Base-by-base conservation (phyloP, 768 basidiomycete species). In the Rhizopogon sp. region DNA sequence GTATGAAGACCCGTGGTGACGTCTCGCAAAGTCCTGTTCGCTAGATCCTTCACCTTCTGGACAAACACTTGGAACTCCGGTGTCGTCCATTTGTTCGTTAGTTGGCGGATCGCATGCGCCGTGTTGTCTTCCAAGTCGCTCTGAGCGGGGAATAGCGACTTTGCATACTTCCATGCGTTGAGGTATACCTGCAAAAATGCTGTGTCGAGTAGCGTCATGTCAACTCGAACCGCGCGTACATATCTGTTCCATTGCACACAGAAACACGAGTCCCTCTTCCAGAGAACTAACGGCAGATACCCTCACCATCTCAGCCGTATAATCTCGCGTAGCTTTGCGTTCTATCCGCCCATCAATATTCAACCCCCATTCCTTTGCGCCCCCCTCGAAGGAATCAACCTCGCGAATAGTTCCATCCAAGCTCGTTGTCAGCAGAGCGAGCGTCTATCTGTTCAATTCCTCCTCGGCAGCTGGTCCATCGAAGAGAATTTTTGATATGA, bases 161-260 rank as follows among this genome's bases (percentile, higher is more conserved):
- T 64, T 39, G 85, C 82, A 52, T 71, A 70, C 1, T 75, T 73
- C 89, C 88, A 90, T 3, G 86, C 81, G 50, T 84, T 81, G 28
- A 88, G 72, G 63, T 90, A 89, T 25, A 85, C 75, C 88, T 90
- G 45, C 11, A 28, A 25, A 33, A 28, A 31, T 25, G 25, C 28
- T 47, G 35, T 17, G 16, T 14, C 33, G 33, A 47, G 40, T 16
- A 57, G 20, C 43, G 16, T n/a, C 11, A 31, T 50, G 4, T 29
- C 7, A 3, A 22, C 10, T 35, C 10, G 45, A 35, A 28, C 29
- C 41, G n/a, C 6, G 10, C 53, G 53, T 20, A 56, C 68, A 20
- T 42, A 87, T 88, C 72, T 80, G 77, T 65, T 90, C 88, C 87
- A 90, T 90, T 0, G 84, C 84, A 87, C 87, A 90, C 13, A 91